Evolutionary conservation across 2,329 filamentous ascomycete species (phyloP), one percentile per base, ranked within the genome.

Genomic region (Ascochyta rabiei): DNA sequence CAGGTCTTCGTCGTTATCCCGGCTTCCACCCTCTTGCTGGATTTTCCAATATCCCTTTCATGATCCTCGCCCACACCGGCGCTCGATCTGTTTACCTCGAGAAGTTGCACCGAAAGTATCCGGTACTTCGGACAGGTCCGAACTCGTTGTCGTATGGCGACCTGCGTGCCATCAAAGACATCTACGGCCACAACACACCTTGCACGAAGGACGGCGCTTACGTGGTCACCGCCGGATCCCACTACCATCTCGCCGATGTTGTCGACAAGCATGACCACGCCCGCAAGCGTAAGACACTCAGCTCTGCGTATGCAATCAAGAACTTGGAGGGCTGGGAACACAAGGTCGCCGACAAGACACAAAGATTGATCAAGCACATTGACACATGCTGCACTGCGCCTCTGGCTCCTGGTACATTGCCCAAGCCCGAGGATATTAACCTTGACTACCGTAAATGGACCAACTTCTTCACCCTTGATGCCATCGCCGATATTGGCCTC

Each of bases 401-500:
- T 1, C 66, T 77, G 6, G 45, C 46, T 16, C 44, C 56, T 16
- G 60, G 62, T 15, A 43, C 60, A 7, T 38, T 57, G 34, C 68
- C 71, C 10, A 61, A 71, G 15, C 55, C 72, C 1, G 63, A 71
- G 24, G 80, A 82, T 42, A 49, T 82, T 16, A 80, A 73, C 0
- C 72, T 85, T 16, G 80, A 85, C 60, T 81, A 80, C 49, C 78
- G 81, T 4, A 71, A 73, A 6, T 85, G 78, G 78, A 75, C 77
- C 21, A 85, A 84, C 67, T 82, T 82, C 71, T 84, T 85, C 66
- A 82, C 81, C 0, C 72, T 84, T 13, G 82, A 85, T 52, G 82
- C 81, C 2, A 84, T 85, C 45, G 81, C 80, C 15, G 80, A 84
- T 48, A 85, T 85, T 64, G 82, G 81, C 1, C 72, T 84, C 0